phyloP scores from a whole-genome alignment of 176 grass and related monocot species.

The Musa troglodytarum region DNA sequence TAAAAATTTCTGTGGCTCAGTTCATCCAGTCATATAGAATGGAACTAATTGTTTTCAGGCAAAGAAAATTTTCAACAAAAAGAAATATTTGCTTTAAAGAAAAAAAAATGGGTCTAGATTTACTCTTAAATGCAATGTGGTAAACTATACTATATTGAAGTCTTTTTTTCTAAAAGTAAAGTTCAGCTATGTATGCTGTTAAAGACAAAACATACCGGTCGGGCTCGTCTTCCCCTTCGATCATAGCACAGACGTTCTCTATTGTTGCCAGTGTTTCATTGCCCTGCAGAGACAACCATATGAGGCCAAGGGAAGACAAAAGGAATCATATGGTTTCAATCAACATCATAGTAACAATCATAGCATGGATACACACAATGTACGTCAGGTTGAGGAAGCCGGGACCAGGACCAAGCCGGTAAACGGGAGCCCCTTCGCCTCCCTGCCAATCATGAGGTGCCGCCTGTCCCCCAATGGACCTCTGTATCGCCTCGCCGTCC shows the following conservation, averaged over 20 bases:
- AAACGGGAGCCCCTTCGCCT: conserved; percentile 28
- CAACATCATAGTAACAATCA: neutral
- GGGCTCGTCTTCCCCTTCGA: conserved; percentile 86
- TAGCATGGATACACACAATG: conserved; percentile 19
- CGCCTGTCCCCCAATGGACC: conserved; percentile 39
- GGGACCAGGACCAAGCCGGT: conserved; percentile 61
- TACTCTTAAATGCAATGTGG: no score
- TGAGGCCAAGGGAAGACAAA: neutral
- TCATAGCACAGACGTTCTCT: conserved; percentile 80
- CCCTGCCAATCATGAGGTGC: conserved; percentile 85
- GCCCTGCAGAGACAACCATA: conserved; percentile 33
- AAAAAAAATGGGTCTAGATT: conserved; percentile 4
- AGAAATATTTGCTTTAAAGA: conserved; percentile 2
- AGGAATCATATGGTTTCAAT: conserved; percentile 4
- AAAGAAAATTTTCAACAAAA: neutral
- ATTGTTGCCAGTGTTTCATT: conserved; percentile 77
- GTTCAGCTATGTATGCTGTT: neutral
- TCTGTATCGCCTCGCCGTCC: conserved; percentile 57
- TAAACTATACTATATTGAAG: no score
- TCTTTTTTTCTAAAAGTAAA: no score
- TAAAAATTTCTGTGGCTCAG: no score
- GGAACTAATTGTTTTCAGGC: no score
- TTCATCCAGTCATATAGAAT: no score
- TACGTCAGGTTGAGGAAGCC: conserved; percentile 71
- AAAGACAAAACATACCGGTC: conserved; percentile 41